Evolutionary conservation across 192 early-diverging fungal genomes (phyloP).

Genomic region (Fimicolochytrium jonesii): DNA sequence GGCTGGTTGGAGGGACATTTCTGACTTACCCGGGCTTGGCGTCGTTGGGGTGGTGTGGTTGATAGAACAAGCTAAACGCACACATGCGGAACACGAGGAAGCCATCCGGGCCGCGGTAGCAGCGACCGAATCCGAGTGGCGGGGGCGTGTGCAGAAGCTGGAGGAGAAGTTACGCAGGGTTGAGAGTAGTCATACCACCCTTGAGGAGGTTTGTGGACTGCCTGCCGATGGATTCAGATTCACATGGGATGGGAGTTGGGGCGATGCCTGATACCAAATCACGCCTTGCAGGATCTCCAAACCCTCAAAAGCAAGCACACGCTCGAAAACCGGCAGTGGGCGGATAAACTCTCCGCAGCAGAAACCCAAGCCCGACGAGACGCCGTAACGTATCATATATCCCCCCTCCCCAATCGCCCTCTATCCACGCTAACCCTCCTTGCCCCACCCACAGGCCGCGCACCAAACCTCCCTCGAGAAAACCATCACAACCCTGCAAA

Average conservation of each 20-base stretch:
- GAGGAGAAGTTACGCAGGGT: conserved; percentile 19
- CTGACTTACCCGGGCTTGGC: not conserved
- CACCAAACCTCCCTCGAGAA: too few species aligned
- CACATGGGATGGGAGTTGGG: not conserved
- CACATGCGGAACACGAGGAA: conserved; percentile 14
- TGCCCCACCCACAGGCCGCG: too few species aligned
- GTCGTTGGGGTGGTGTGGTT: not conserved
- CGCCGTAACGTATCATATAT: too few species aligned
- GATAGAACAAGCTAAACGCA: conserved; percentile 20
- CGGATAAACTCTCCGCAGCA: conserved; percentile 14
- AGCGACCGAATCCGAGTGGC: conserved; percentile 24
- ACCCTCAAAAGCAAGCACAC: conserved; percentile 11
- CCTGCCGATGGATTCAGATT: not conserved
- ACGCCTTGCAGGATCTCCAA: conserved; percentile 15
- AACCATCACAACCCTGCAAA: too few species aligned
- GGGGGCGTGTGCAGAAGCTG: conserved; percentile 5
- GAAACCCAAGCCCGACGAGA: conserved; percentile 28
- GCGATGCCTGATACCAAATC: not conserved
- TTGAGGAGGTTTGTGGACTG: conserved; percentile 20
- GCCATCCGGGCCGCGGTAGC: conserved; percentile 21
- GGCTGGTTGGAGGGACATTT: not conserved
- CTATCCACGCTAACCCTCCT: too few species aligned
- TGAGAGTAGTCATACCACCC: conserved; percentile 13
- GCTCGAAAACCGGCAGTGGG: conserved; percentile 30
- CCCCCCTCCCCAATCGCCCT: too few species aligned